Percentiles rank a stretch among this genome's conserved stretches.
phyloP scores from a whole-genome alignment of 345 rosid species.

The Citrus reticulata region DNA sequence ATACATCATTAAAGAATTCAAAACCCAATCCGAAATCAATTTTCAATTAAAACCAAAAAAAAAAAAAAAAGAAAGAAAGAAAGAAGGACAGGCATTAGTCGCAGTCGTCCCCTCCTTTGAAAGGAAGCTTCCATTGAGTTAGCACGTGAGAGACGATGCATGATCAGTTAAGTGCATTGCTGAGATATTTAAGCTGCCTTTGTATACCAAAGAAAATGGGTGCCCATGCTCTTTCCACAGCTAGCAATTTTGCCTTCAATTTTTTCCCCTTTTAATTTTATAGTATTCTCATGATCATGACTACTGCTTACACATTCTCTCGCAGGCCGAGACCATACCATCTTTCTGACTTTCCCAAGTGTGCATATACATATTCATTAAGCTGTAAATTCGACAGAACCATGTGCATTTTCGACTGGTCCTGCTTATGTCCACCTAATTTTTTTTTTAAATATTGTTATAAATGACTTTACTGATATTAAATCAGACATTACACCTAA shows the following conservation, averaged over 20 bases:
- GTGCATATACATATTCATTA: neutral
- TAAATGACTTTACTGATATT: no score
- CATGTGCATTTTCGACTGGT: conserved; percentile 1
- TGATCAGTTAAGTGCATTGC: neutral
- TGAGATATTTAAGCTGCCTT: neutral
- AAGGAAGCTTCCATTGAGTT: neutral
- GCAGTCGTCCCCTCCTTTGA: neutral
- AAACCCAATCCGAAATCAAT: no score
- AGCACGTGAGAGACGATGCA: neutral
- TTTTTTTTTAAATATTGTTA: no score
- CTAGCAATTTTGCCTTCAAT: neutral
- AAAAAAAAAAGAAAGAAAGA: no score
- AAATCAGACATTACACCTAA: fast-evolving
- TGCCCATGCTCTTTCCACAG: conserved; percentile 1
- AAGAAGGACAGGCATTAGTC: neutral
- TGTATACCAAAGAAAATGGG: neutral
- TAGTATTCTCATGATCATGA: neutral
- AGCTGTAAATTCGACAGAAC: neutral
- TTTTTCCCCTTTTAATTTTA: neutral
- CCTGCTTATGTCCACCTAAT: neutral
- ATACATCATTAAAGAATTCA: no score
- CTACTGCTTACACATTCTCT: neutral
- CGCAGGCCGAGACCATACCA: neutral
- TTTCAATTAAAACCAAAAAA: no score
- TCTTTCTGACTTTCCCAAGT: neutral